A percentile compares a stretch with the other conserved stretches of the same genome.
Evolutionary conservation across 1,139 yeast genomes (phyloP).

Genomic region (Diutina rugosa): DNA sequence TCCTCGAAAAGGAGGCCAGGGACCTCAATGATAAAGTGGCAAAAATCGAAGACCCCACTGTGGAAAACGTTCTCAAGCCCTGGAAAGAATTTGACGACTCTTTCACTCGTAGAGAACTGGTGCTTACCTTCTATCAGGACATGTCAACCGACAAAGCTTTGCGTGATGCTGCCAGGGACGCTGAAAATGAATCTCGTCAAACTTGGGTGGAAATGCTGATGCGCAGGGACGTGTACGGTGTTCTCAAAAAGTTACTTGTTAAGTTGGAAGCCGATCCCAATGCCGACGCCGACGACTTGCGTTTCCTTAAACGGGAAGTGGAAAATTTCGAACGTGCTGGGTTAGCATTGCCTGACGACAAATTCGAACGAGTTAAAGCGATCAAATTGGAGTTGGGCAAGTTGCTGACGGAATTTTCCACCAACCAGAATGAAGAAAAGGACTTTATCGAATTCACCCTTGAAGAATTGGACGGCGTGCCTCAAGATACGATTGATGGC

Average conservation of each 20-base stretch:
- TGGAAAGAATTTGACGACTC: constrained; percentile 37
- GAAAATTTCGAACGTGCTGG: constrained; percentile 54
- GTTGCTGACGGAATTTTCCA: constrained; percentile 42
- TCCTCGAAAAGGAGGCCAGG: constrained; percentile 30
- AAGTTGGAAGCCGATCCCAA: constrained; percentile 13
- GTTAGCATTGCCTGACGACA: constrained; percentile 41
- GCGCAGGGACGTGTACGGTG: constrained; percentile 55
- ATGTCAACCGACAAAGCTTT: constrained; percentile 50
- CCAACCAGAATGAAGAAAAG: constrained; percentile 60
- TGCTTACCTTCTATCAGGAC: constrained; percentile 52
- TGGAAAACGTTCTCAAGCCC: constrained; percentile 43
- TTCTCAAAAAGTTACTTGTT: constrained; percentile 39
- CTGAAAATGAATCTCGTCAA: constrained; percentile 43
- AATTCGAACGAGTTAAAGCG: constrained; percentile 41
- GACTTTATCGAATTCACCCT: constrained; percentile 44
- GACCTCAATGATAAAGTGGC: constrained; percentile 45
- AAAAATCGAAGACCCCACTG: constrained; percentile 31
- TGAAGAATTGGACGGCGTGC: constrained; percentile 65
- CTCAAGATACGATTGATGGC: constrained; percentile 44
- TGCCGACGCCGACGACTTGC: constrained; percentile 38
- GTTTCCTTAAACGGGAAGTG: constrained; percentile 41
- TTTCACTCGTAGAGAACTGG: constrained; percentile 28
- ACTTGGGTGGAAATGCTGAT: constrained; percentile 49
- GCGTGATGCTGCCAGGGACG: constrained; percentile 58
- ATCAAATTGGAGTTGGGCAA: constrained; percentile 48